Base-by-base conservation (phyloP, 1,139 yeast genomes). In the Scheffersomyces titani region DNA sequence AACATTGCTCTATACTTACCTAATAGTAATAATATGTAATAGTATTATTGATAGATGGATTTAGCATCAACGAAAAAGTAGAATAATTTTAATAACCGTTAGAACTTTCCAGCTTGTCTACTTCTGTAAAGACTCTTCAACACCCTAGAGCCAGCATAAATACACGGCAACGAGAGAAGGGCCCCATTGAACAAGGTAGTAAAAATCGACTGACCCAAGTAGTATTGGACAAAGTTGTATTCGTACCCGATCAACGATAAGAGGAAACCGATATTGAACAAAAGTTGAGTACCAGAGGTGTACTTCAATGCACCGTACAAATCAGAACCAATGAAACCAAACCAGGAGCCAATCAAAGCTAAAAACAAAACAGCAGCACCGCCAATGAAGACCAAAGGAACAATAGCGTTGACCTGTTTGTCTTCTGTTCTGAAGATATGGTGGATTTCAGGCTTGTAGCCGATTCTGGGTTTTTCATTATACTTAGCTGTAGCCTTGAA, bases 91-190 rank as follows among this genome's bases (percentile, higher is more conserved):
- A 7, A 30, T 30, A 11, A 30, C 40, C 40, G 40, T 51, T 59
- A 66, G 54, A 62, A 67, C 60, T 69, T 74, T 16, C 78, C 78
- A 46, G 71, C 69, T 55, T 67, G 69, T 61, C 81, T 75, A 59
- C 70, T 71, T 48, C 64, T 63, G 46, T 74, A 73, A 64, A 80
- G 75, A 51, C 67, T 65, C 61, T 69, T 69, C 81, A 80, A 65
- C 18, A 89, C 90, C 63, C 85, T 82, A 6, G 92, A 81, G n/a
- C 97, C 97, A 57, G 87, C 76, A 70, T 83, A 81, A 51, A 90
- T 70, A 36, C 89, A 77, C 47, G 90, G 82, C 1, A 86, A 82
- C 5, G 83, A 80, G 56, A 88, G 74, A 22, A 85, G 61, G 11
- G 81, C 77, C 11, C 81, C 74, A 61, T 84, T 78, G 60, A 79